Percentiles rank a stretch among this genome's conserved stretches.
Conservation (phyloP, 306 rosid species). For the Oxytropis ochrocephala region DNA sequence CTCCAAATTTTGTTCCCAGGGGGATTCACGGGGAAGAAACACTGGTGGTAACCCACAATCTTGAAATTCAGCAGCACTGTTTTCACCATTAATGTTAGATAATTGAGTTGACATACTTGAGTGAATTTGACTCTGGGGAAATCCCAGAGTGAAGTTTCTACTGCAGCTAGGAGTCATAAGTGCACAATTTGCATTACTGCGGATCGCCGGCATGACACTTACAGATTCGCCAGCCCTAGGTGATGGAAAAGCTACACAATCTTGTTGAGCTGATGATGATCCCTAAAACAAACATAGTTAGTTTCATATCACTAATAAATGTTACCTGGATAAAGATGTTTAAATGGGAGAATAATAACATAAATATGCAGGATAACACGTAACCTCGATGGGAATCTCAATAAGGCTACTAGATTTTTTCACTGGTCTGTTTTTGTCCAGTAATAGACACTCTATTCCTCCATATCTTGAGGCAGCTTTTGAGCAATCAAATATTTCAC, state of each 20-base stretch:
- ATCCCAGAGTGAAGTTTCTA: conserved; percentile 51
- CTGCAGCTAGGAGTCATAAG: conserved; percentile 40
- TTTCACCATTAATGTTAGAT: conserved; percentile 56
- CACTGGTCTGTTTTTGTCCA: conserved; percentile 50
- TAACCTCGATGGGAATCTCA: conserved; percentile 62
- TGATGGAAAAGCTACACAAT: conserved; percentile 44
- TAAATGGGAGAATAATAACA: background rate
- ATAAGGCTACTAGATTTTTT: conserved; percentile 48
- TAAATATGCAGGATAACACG: background rate
- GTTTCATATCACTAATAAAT: conserved; percentile 8
- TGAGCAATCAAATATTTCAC: conserved; percentile 44
- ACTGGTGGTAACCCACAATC: conserved; percentile 56
- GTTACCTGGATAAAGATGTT: background rate
- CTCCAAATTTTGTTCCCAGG: conserved; percentile 67
- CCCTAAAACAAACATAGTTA: conserved; percentile 44
- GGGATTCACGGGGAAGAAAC: conserved; percentile 49
- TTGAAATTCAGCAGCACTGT: conserved; percentile 50
- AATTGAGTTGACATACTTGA: conserved; percentile 50
- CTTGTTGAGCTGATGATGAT: conserved; percentile 51
- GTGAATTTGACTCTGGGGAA: conserved; percentile 56
- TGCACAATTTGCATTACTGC: conserved; percentile 36
- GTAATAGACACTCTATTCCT: conserved; percentile 46
- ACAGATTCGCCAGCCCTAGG: conserved; percentile 38
- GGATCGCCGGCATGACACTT: conserved; percentile 36
- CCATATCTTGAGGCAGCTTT: conserved; percentile 46